These are phyloP conservation scores for Trichoderma asperelloides DNA, from an alignment of 495 filamentous ascomycete genomes.

Conservation along the genomic window DNA sequence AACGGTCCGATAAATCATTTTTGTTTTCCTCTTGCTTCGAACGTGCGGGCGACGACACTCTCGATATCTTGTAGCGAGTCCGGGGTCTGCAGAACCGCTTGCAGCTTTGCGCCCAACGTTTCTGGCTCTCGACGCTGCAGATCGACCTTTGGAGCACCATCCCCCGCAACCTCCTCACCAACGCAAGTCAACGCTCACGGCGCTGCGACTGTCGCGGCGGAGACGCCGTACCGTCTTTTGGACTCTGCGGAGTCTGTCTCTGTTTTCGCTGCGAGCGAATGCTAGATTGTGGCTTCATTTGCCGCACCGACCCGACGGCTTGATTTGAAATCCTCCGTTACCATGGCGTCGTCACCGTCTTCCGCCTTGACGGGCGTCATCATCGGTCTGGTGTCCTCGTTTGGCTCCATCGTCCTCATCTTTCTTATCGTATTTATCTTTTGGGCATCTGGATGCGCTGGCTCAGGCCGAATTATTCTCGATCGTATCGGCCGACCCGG, in stretches of 20 bases:
- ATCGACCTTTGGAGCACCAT: constrained; percentile 1
- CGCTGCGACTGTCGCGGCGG: constrained; percentile 3
- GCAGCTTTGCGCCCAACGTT: not conserved
- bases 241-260: not conserved
- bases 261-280: constrained; percentile 4
- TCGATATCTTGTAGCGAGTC: not conserved
- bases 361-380: constrained; percentile 64
- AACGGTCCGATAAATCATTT: not conserved
- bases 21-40: not conserved
- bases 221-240: not conserved
- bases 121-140: not conserved
- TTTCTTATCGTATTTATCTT: constrained; percentile 72
- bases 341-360: constrained; percentile 17
- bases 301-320: not conserved
- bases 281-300: not conserved
- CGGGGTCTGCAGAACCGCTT: no score
- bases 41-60: not conserved
- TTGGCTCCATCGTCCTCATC: constrained; percentile 82
- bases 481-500: constrained; percentile 90
- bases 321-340: not conserved
- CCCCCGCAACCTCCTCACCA: constrained; percentile 5
- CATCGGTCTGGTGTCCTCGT: constrained; percentile 93
- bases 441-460: constrained; percentile 91
- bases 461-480: constrained; percentile 79
- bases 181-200: not conserved